Conservation (phyloP, 2,329 filamentous ascomycete genomes). For the Thielaviopsis euricoi region DNA sequence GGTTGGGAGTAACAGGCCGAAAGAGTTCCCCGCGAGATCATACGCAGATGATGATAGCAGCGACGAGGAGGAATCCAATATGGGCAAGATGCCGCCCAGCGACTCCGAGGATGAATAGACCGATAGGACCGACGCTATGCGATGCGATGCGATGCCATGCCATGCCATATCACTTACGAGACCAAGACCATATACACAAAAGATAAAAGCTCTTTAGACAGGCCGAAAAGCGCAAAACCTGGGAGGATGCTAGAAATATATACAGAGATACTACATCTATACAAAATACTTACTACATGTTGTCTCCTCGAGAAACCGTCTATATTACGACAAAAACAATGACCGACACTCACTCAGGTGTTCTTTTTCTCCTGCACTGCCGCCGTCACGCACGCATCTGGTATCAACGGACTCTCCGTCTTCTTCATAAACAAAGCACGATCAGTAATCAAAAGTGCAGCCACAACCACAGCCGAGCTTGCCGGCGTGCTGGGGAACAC, state of each 20-base stretch:
- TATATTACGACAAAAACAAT: background rate
- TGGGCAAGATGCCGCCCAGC: slow-evolving; percentile 72
- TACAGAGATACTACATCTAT: background rate
- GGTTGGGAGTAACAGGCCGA: slow-evolving; percentile 29
- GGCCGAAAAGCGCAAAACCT: too few species aligned
- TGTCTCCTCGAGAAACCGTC: background rate
- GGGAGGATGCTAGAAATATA: too few species aligned
- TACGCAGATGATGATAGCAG: slow-evolving; percentile 18
- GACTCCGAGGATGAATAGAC: slow-evolving; percentile 48
- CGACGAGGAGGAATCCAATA: slow-evolving; percentile 61
- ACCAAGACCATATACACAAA: slow-evolving; percentile 11
- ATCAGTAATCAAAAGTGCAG: slow-evolving; percentile 46
- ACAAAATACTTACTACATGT: slow-evolving; percentile 6
- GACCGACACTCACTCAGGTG: slow-evolving; percentile 17
- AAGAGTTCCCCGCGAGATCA: slow-evolving; percentile 51
- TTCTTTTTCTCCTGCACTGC: slow-evolving; percentile 16
- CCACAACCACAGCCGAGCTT: slow-evolving; percentile 49
- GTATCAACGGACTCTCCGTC: slow-evolving; percentile 7
- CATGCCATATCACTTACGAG: slow-evolving; percentile 15
- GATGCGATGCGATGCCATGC: too few species aligned
- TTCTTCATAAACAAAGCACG: slow-evolving; percentile 8
- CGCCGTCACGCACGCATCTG: slow-evolving; percentile 15
- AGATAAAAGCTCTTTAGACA: background rate
- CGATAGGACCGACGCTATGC: slow-evolving; percentile 9
- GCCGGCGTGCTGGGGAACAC: slow-evolving; percentile 60